phyloP scores from a whole-genome alignment of 306 rosid genomes.

The Cicer cuneatum region DNA sequence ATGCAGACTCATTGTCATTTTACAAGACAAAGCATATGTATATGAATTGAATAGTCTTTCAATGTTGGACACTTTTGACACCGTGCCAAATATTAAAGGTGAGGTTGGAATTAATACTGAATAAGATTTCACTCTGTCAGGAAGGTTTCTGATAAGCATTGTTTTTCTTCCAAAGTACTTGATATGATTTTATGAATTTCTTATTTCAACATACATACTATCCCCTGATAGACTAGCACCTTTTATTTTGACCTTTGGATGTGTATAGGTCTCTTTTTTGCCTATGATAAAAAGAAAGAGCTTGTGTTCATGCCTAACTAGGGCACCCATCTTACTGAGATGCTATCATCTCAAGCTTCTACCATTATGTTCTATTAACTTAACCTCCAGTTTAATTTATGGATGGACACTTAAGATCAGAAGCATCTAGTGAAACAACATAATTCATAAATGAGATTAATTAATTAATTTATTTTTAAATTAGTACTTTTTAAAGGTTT shows the following conservation, averaged over 20 bases:
- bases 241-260: neutral
- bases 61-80: slow-evolving; percentile 86
- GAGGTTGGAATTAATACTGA: slow-evolving; percentile 46
- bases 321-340: neutral
- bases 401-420: slow-evolving; percentile 1
- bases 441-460: neutral
- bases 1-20: slow-evolving; percentile 88
- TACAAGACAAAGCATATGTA: slow-evolving; percentile 85
- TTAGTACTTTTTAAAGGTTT: neutral
- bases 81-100: slow-evolving; percentile 88
- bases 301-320: neutral
- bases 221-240: neutral
- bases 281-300: neutral
- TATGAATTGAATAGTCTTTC: slow-evolving; percentile 79
- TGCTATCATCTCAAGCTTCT: slow-evolving; percentile 18
- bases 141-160: slow-evolving; percentile 35
- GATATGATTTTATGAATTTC: neutral
- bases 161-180: neutral
- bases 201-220: neutral
- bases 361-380: neutral
- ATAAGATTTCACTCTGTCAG: slow-evolving; percentile 37
- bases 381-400: neutral
- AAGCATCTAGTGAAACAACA: neutral
- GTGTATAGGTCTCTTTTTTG: neutral
- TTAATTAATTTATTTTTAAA: neutral